These are phyloP conservation scores for Myriosclerotinia curreyana DNA, from an alignment of 2,329 filamentous ascomycete genomes.

Conservation along the genomic window DNA sequence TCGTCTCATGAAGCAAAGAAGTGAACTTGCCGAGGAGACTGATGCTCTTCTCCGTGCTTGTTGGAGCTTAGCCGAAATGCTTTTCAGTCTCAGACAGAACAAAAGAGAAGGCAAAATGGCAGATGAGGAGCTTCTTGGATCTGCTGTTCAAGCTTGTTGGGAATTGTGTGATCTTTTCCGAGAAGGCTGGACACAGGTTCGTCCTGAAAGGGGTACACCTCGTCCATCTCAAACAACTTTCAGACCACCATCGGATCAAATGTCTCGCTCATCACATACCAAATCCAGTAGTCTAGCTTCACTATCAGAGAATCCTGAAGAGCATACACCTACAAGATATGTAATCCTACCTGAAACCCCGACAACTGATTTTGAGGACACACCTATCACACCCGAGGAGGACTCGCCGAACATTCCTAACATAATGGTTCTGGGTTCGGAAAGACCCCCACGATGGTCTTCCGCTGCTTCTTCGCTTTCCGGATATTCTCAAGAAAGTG, in stretches of 20 bases:
- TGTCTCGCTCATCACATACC: constrained; percentile 36
- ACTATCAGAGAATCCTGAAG: constrained; percentile 46
- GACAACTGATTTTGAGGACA: constrained; percentile 93
- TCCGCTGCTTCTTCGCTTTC: constrained; percentile 69
- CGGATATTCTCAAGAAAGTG: constrained; percentile 69
- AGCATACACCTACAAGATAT: constrained; percentile 27
- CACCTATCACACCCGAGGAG: constrained; percentile 76
- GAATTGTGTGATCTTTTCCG: constrained; percentile 91
- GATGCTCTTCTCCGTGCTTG: constrained; percentile 82
- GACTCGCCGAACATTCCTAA: constrained; percentile 75
- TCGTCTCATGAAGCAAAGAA: constrained; percentile 91
- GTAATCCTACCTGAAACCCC: constrained; percentile 70
- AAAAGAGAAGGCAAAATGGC: constrained; percentile 67
- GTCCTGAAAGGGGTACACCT: constrained; percentile 82
- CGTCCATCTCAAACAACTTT: constrained; percentile 76
- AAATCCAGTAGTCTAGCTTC: constrained; percentile 48
- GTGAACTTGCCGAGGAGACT: constrained; percentile 73
- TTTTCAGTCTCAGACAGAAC: constrained; percentile 85
- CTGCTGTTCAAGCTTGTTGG: constrained; percentile 90
- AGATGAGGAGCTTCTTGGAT: constrained; percentile 81
- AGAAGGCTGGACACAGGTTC: constrained; percentile 85
- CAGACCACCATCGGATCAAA: constrained; percentile 24
- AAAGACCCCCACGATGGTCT: constrained; percentile 67
- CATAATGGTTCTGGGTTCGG: constrained; percentile 80
- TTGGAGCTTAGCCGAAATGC: constrained; percentile 88